Base-by-base conservation (phyloP, 148 eudicot species). In the Spergularia bocconei region DNA sequence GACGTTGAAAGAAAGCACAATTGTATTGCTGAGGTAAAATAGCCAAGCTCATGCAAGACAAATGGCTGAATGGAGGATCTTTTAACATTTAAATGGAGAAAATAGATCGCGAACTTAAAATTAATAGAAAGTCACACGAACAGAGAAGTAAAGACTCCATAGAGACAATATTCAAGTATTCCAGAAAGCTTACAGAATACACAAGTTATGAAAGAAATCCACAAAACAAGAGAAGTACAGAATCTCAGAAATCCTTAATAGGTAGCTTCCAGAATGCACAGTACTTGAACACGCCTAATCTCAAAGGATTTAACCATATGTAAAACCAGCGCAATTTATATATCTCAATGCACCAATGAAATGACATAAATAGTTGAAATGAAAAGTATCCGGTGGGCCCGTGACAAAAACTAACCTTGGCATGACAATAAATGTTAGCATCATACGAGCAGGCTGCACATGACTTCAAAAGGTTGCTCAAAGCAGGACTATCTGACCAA, bases 361-460 rank as follows among this genome's bases (percentile, higher is more conserved):
- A 44, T 44, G 48, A 44, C 10, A 6, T 44, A 6, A 44, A 44
- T 6, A 6, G 10, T 44, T 9, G 48, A 44, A 41, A 44, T 4
- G 48, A 56, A 36, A 63, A 29, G 39, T 59, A 66, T 71, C 21
- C 12, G 16, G 60, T 20, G 63, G 64, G 66, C 55, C 66, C 15
- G 11, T n/a, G 38, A 39, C 25, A 25, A 16, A 36, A 55, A 66
- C 83, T 72, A 15, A 81, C 84, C 81, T 81, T 78, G 59, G 72
- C 81, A 62, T 81, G 78, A 69, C 66, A 75, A 84, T 84, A 82
- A 56, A 68, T 77, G 63, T 75, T 79, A 71, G 75, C 48, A 73
- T 88, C 91, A 82, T 79, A 87, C 70, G 80, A 69, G 69, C 86
- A 88, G 56, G 85, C 83, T 25, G 91, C 85, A 83, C 81, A 88